Conservation (phyloP, 768 basidiomycete genomes). For the Baorangia bicolor region DNA sequence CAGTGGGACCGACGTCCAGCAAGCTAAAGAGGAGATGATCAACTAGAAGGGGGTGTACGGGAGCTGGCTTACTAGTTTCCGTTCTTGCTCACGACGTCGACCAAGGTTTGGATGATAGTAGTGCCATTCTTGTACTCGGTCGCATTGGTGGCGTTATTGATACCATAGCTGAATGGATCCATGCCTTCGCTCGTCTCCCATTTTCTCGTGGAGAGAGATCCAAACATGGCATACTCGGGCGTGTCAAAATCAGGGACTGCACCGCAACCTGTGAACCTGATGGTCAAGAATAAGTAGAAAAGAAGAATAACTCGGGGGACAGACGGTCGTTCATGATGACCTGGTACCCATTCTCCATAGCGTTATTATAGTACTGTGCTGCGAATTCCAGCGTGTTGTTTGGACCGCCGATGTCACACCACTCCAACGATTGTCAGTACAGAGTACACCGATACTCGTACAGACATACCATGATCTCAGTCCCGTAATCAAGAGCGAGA, state of each 20-base stretch:
- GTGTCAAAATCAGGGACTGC: slow-evolving; percentile 54
- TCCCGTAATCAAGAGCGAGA: slow-evolving; percentile 45
- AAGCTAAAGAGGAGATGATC: slow-evolving; percentile 32
- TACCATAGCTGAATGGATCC: slow-evolving; percentile 52
- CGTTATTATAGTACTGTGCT: slow-evolving; percentile 45
- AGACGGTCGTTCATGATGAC: slow-evolving; percentile 46
- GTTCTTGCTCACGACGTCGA: slow-evolving; percentile 61
- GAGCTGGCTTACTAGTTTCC: slow-evolving; percentile 51
- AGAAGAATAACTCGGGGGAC: slow-evolving; percentile 5
- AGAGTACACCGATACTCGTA: not conserved
- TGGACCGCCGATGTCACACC: slow-evolving; percentile 59
- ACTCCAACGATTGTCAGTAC: slow-evolving; percentile 30
- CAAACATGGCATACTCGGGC: slow-evolving; percentile 52
- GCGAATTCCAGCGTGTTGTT: slow-evolving; percentile 47
- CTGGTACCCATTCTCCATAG: slow-evolving; percentile 41
- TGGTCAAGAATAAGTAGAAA: not conserved
- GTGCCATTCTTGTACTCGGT: slow-evolving; percentile 49
- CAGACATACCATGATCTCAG: slow-evolving; percentile 51
- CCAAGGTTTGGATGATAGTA: slow-evolving; percentile 48
- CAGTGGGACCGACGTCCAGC: slow-evolving; percentile 53
- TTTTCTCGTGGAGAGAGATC: slow-evolving; percentile 42
- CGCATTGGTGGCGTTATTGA: slow-evolving; percentile 42
- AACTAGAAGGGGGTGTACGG: not conserved
- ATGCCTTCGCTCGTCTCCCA: slow-evolving; percentile 65
- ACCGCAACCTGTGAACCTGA: slow-evolving; percentile 40